Base-by-base conservation (phyloP, 768 basidiomycete genomes). In the Cystofilobasidium macerans region DNA sequence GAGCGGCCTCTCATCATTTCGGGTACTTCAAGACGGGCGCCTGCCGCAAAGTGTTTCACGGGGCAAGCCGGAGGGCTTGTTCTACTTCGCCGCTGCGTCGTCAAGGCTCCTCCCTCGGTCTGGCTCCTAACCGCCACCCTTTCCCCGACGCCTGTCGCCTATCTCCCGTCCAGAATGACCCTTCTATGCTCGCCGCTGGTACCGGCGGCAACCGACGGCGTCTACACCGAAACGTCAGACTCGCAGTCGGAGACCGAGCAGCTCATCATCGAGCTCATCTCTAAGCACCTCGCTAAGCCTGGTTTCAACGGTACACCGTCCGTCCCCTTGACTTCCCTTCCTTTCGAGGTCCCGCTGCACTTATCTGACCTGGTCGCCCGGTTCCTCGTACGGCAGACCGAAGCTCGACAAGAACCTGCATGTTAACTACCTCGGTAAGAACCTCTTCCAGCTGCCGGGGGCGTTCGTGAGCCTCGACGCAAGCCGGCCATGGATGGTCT, bases 401-500 rank as follows among this genome's bases (percentile, higher is more conserved):
- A 18, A 58, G 61, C 78, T 93, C 5, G 78, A 87, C 45, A 83
- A 81, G 71, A 81, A 82, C 48, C 74, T 79, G 1, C 92, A 95
- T 73, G 78, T 91, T 70, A 82, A 86, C 68, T 94, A 83, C 72
- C 82, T 94, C 28, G 79, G 84, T 1, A 80, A 85, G 30, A 83
- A 85, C 40, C 71, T 85, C 11, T 87, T 90, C 72, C 85, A 89
- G 2, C 87, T 98, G 51, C 89, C 92, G 0, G 78, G 80, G 14
- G 80, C 85, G 63, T 98, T 89, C 74, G 81, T 79, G 24, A 85
- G 84, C 54, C 87, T 97, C 71, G 95, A 98, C 74, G 93, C 94
- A 0, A 92, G 89, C 70, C 86, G 94, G 71, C 88, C 95, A 0
- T 98, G 95, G 95, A 78, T 97, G 33, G 74, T 97, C 67, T 97